Evolutionary conservation across 768 basidiomycete species (phyloP), one percentile per base, ranked within the genome.

Genomic region (Lactarius pseudohatsudake): DNA sequence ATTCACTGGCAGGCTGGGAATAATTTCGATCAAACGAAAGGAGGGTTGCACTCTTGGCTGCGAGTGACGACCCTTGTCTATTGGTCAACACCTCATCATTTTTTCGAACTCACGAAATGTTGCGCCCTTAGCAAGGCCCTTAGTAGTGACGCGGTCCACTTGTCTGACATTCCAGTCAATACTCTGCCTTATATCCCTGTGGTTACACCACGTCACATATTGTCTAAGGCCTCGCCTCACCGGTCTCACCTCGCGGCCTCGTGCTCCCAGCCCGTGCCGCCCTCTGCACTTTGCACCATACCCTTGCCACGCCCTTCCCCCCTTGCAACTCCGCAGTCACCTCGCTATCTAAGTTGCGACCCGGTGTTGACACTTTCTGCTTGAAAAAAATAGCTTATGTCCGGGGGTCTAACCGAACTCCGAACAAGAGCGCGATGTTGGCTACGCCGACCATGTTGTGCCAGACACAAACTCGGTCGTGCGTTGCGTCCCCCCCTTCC

Each of bases 341-440:
- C 26, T 26, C 26, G 26, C 26, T 26, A 26, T 26, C 26, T 26
- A 26, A 26, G 30, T 28, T 4, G 28, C 45, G 28, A 53, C 61
- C 36, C 18, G n/a, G 45, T 16, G 30, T 36, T 50, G 20, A 36
- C 43, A 50, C 20, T 11, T 50, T 34, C 32, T 34, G 32, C 1
- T 34, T 34, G 13, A 3, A 7, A 47, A 15, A n/a, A 45, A 45
- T 0, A 47, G 2, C 9, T 26, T 9, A 58, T 61, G 71, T 30
- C 30, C 5, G 30, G 30, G 0, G 30, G 30, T 30, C 30, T 30
- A 30, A 4, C 30, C 30, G 30, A 30, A 30, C 30, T 30, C 70
- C 36, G 77, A 79, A 61, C 77, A 79, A 62, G 79, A 81, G 67
- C 74, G 75, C 64, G 79, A 82, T 13, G 74, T 88, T 61, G 26